Evolutionary conservation across 495 filamentous ascomycete genomes (phyloP), one percentile per base, ranked within the genome.

Genomic region (Letharia lupina): DNA sequence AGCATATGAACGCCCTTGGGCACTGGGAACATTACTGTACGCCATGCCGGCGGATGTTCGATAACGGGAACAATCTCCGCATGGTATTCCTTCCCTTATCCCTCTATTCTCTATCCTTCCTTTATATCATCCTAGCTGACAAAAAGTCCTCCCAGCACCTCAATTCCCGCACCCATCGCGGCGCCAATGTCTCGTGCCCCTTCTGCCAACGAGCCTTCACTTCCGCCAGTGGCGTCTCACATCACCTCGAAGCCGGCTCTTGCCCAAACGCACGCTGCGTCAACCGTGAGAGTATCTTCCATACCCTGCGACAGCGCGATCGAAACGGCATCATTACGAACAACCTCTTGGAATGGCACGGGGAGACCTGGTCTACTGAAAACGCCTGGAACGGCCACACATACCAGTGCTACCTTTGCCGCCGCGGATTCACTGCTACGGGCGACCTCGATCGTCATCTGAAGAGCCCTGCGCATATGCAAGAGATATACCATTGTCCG

Each of bases 401-500:
- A 9, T 82, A 74, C 73, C 76, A 79, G 63, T 84, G 79, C 73
- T 81, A 81, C 63, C 47, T 81, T 9, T 82, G 81, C 65, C 74
- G 58, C 23, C 65, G 70, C 16, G 18, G 67, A 3, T 82, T 80
- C 69, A 57, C 23, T 5, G 64, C 52, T n/a, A 20, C 15, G 1
- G 37, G 3, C 1, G 50, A 45, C 1, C 68, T 82, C 18, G 75
- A 76, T 16, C 62, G 70, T 40, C 77, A 80, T 68, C 61, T 78
- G 16, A 76, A 77, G 45, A 78, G 77, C 7, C 70, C 75, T 0
- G 67, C 64, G 1, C 75, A 86, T 63, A 68, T 79, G 64, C 77
- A 81, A 63, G 72, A 74, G 28, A 70, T 83, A 6, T 87, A 86
- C 62, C 82, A 81, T 68, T 86, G 82, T 63, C 81, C 81, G 0